Percentiles rank a stretch among this genome's conserved stretches.
These are phyloP conservation scores for Ramaria sp. DNA, from an alignment of 768 basidiomycete species.

Conservation along the genomic window DNA sequence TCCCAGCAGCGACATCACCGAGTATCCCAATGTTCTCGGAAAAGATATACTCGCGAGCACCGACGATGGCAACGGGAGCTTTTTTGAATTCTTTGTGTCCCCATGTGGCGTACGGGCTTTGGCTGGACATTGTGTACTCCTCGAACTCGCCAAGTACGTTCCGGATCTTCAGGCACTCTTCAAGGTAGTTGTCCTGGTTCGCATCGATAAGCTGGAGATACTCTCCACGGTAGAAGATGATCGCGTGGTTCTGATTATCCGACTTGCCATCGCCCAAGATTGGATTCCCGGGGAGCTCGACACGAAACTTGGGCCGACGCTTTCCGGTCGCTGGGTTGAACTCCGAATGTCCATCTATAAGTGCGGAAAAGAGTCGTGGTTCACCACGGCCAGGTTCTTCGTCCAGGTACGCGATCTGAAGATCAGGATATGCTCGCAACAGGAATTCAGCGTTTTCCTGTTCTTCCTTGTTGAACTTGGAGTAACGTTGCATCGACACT, in stretches of 20 bases:
- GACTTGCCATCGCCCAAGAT: constrained; percentile 99
- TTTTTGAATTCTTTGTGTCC: constrained; percentile 80
- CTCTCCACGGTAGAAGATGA: constrained; percentile 98
- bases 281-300: constrained; percentile 97
- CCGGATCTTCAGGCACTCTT: constrained; percentile 98
- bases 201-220: constrained; percentile 99
- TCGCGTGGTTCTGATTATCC: constrained; percentile 99
- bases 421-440: constrained; percentile 92
- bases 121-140: constrained; percentile 73
- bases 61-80: constrained; percentile 91
- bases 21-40: constrained; percentile 99
- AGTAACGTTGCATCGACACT: constrained; percentile 98
- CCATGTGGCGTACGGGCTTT: constrained; percentile 90
- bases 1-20: constrained; percentile 96
- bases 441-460: constrained; percentile 98
- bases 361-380: constrained; percentile 85
- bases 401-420: constrained; percentile 97
- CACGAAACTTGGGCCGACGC: constrained; percentile 91
- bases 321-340: constrained; percentile 83
- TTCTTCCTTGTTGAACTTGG: constrained; percentile 99
- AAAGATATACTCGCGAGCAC: constrained; percentile 99
- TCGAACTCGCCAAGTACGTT: constrained; percentile 98
- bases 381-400: constrained; percentile 92
- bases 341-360: constrained; percentile 98
- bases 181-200: constrained; percentile 99